These are phyloP conservation scores for Mycogone perniciosa DNA, from an alignment of 2,329 filamentous ascomycete genomes.

Conservation along the genomic window DNA sequence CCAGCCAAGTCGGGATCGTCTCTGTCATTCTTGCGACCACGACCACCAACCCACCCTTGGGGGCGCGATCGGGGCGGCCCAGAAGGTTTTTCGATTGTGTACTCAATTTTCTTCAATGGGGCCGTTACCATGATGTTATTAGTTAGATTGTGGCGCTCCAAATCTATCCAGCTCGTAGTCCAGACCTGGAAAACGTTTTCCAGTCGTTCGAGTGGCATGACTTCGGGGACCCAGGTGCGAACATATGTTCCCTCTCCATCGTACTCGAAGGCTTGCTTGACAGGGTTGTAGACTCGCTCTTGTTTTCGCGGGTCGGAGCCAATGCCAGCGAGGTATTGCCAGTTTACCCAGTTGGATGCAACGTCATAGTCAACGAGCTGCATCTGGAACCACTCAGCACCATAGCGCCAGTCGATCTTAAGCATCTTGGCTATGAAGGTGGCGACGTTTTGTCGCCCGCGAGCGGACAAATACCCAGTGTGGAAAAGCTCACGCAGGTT, in stretches of 20 bases:
- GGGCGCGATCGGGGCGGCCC: background rate
- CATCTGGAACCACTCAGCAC: constrained; percentile 77
- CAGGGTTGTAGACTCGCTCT: constrained; percentile 70
- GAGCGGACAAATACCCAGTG: constrained; percentile 73
- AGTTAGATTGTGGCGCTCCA: constrained; percentile 48
- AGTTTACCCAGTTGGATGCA: constrained; percentile 72
- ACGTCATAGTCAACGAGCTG: constrained; percentile 71
- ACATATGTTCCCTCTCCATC: constrained; percentile 65
- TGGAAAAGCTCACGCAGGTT: constrained; percentile 66
- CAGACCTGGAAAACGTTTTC: constrained; percentile 65
- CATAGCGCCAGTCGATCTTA: constrained; percentile 70
- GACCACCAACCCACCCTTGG: background rate
- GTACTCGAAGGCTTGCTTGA: constrained; percentile 76
- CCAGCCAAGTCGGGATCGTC: background rate
- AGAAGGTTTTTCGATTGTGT: background rate
- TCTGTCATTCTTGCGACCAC: background rate
- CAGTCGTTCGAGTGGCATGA: constrained; percentile 46
- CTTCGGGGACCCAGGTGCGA: constrained; percentile 65
- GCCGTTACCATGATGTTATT: constrained; percentile 61
- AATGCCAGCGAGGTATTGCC: constrained; percentile 75
- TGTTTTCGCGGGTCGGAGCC: constrained; percentile 71
- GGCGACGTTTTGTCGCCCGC: constrained; percentile 70
- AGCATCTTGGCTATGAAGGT: constrained; percentile 68
- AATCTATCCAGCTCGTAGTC: constrained; percentile 54
- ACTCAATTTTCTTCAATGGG: constrained; percentile 41